Evolutionary conservation across 2,329 filamentous ascomycete species (phyloP).

Genomic region (Raffaelea deltoideospora): DNA sequence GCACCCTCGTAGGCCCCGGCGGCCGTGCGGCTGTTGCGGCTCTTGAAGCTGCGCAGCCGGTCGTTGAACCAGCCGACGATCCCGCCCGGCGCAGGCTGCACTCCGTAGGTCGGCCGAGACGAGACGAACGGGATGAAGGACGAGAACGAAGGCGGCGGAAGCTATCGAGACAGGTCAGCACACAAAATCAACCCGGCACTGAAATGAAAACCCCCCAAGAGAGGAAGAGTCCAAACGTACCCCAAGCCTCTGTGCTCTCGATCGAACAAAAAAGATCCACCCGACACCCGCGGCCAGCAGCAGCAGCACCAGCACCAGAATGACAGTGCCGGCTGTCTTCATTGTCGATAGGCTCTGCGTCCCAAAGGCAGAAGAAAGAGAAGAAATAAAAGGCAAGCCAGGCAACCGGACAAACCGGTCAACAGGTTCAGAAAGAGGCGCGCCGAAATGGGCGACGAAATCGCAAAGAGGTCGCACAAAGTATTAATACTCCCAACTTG

Average conservation of each 20-base stretch:
- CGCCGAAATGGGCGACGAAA: no score
- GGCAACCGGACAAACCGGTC: no score
- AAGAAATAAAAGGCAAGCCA: not conserved
- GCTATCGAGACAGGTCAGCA: slow-evolving; percentile 22
- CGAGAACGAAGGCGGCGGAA: slow-evolving; percentile 52
- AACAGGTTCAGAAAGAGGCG: no score
- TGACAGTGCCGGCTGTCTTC: slow-evolving; percentile 49
- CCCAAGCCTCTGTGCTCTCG: slow-evolving; percentile 58
- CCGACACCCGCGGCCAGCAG: slow-evolving; percentile 38
- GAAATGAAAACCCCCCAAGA: not conserved
- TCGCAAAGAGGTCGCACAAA: no score
- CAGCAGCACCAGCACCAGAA: slow-evolving; percentile 56
- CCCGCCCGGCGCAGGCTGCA: slow-evolving; percentile 43
- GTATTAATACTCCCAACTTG: slow-evolving; percentile 2
- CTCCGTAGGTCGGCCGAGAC: slow-evolving; percentile 29
- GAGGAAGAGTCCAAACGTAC: slow-evolving; percentile 22
- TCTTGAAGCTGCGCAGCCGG: slow-evolving; percentile 46
- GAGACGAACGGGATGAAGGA: slow-evolving; percentile 58
- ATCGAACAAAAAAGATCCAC: slow-evolving; percentile 58
- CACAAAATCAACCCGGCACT: not conserved
- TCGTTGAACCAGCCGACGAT: slow-evolving; percentile 60
- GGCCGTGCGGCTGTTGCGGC: slow-evolving; percentile 45
- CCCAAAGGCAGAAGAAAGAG: not conserved
- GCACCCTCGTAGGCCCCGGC: slow-evolving; percentile 55
- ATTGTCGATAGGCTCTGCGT: slow-evolving; percentile 21